Conservation (phyloP, 192 early-diverging fungal species). For the Entrophospora sp. region DNA sequence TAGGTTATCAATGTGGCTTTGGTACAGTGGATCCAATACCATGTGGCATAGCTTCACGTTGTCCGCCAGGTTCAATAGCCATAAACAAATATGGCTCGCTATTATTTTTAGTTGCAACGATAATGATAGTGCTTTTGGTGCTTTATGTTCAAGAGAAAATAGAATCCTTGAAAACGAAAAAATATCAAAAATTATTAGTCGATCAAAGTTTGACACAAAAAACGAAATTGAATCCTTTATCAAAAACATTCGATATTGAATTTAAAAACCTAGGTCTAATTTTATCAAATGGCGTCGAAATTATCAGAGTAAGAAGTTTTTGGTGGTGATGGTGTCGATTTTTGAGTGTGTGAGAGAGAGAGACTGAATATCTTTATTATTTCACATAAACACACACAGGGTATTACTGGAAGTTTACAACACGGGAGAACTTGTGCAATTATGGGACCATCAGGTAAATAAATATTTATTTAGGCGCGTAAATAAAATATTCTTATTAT, state of each 20-base stretch:
- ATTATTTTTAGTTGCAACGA: slow-evolving; percentile 20
- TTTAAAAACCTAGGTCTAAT: slow-evolving; percentile 32
- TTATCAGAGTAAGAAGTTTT: slow-evolving; percentile 35
- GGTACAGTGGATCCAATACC: slow-evolving; percentile 12
- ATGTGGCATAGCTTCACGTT: slow-evolving; percentile 24
- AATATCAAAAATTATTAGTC: slow-evolving; percentile 18
- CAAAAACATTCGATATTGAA: slow-evolving; percentile 46
- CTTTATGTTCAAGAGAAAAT: slow-evolving; percentile 25
- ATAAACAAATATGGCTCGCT: slow-evolving; percentile 26
- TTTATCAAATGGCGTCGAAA: slow-evolving; percentile 35
- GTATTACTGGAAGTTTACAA: slow-evolving; percentile 49
- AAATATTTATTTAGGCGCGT: neutral
- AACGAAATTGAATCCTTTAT: slow-evolving; percentile 26
- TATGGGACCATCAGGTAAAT: slow-evolving; percentile 39
- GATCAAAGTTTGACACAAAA: neutral
- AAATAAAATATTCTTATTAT: neutral
- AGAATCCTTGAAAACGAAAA: slow-evolving; percentile 13
- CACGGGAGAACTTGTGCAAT: slow-evolving; percentile 49
- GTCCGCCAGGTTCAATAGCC: slow-evolving; percentile 25
- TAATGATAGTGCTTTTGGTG: slow-evolving; percentile 23
- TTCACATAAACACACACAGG: neutral
- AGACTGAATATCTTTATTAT: neutral
- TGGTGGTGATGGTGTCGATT: too few species aligned
- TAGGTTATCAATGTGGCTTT: neutral
- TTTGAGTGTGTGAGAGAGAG: too few species aligned